Conservation (phyloP, 306 rosid genomes). For the Vicia sativa region DNA sequence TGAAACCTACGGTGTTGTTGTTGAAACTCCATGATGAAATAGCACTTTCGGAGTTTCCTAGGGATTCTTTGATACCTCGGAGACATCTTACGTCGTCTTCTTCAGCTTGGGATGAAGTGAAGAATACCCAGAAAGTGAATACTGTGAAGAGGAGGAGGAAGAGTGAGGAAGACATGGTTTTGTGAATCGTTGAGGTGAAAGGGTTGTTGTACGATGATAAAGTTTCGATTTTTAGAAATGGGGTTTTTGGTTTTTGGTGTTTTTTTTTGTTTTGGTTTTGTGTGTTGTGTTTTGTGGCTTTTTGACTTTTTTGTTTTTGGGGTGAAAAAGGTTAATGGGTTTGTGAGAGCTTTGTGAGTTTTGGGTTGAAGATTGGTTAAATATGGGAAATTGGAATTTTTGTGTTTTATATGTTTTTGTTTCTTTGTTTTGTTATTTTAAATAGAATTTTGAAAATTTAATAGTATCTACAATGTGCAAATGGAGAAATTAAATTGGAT, state of each 20-base stretch:
- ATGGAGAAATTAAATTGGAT: too few relatives aligned
- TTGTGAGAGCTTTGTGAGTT: not conserved
- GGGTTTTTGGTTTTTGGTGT: constrained; percentile 7
- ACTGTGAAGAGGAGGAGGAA: constrained; percentile 20
- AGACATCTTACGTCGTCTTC: constrained; percentile 72
- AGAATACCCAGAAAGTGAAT: constrained; percentile 21
- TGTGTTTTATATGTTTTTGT: not conserved
- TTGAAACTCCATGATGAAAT: constrained; percentile 60
- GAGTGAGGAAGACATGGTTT: not conserved
- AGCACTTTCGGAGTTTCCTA: constrained; percentile 42
- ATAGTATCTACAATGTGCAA: too few relatives aligned
- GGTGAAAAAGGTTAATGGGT: not conserved
- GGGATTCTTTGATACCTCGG: constrained; percentile 44
- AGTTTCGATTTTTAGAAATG: constrained; percentile 33
- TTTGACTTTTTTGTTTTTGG: not conserved
- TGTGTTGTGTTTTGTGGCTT: not conserved
- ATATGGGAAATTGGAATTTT: not conserved
- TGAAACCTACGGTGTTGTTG: constrained; percentile 60
- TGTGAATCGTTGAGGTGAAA: constrained; percentile 20
- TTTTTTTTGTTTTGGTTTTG: not conserved
- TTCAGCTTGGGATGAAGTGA: constrained; percentile 37
- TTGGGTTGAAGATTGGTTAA: not conserved
- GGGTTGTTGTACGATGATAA: constrained; percentile 5
- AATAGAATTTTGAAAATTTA: too few relatives aligned
- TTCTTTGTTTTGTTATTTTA: not conserved